These are phyloP conservation scores for Stereocaulon alpinum DNA, from an alignment of 495 filamentous ascomycete genomes.

Conservation along the genomic window DNA sequence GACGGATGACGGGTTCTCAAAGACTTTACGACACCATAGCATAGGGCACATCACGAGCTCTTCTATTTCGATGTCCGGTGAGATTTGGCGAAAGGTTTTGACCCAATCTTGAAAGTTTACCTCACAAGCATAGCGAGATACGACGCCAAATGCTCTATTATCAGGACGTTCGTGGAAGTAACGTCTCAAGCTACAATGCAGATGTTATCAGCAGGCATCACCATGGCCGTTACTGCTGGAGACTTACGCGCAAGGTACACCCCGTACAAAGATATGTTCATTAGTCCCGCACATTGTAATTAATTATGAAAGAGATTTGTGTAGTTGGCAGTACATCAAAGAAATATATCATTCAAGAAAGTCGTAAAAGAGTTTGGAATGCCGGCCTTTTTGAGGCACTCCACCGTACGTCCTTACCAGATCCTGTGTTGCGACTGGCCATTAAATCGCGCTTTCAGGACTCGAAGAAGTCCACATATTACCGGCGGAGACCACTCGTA, in stretches of 20 bases:
- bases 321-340: neutral
- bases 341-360: neutral
- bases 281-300: constrained; percentile 5
- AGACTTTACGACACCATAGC: constrained; percentile 13
- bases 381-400: neutral
- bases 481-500: neutral
- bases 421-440: neutral
- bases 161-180: neutral
- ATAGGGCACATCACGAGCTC: constrained; percentile 11
- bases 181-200: neutral
- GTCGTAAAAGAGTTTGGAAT: neutral
- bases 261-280: neutral
- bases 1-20: neutral
- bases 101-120: constrained; percentile 1
- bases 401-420: neutral
- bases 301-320: neutral
- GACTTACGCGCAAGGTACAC: constrained; percentile 2
- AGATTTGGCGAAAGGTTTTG: neutral
- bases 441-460: neutral
- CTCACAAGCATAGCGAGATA: neutral
- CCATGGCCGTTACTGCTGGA: neutral
- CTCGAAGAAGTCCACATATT: neutral
- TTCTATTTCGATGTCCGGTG: neutral
- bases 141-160: neutral
- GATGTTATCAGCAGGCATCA: neutral